These are phyloP conservation scores for Sugiyamaella marilandica DNA, from an alignment of 805 yeast species.

Conservation along the genomic window DNA sequence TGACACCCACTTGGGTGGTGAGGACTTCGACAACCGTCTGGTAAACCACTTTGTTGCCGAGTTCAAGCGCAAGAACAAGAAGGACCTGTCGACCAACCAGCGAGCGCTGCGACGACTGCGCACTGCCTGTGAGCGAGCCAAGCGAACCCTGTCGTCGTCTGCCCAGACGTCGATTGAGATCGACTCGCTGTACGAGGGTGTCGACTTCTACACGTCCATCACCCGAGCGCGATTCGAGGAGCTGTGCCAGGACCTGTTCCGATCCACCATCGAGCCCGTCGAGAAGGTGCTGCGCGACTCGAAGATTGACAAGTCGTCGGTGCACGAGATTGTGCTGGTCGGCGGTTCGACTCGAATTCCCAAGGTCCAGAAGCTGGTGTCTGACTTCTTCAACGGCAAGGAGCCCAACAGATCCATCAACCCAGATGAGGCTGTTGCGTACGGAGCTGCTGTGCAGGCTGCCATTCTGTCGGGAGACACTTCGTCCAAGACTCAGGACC, in stretches of 20 bases:
- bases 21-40: constrained; percentile 95
- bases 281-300: constrained; percentile 92
- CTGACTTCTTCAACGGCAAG: constrained; percentile 96
- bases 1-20: constrained; percentile 96
- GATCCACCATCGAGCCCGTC: constrained; percentile 91
- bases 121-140: constrained; percentile 99
- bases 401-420: constrained; percentile 94
- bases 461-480: constrained; percentile 95
- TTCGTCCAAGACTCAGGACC: constrained; percentile 93
- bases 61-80: constrained; percentile 97
- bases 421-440: constrained; percentile 99
- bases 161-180: constrained; percentile 94
- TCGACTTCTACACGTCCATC: constrained; percentile 92
- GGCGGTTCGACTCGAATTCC: constrained; percentile 99
- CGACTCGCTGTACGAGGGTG: constrained; percentile 91
- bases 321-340: constrained; percentile 88
- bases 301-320: constrained; percentile 81
- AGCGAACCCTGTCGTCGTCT: constrained; percentile 95
- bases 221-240: constrained; percentile 98
- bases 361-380: constrained; percentile 89
- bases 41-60: constrained; percentile 90
- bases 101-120: constrained; percentile 98
- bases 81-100: constrained; percentile 88
- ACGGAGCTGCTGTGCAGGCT: constrained; percentile 99
- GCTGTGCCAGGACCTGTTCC: constrained; percentile 88